These are phyloP conservation scores for Wickerhamiella alocasiicola DNA, from an alignment of 805 yeast species.

Conservation along the genomic window DNA sequence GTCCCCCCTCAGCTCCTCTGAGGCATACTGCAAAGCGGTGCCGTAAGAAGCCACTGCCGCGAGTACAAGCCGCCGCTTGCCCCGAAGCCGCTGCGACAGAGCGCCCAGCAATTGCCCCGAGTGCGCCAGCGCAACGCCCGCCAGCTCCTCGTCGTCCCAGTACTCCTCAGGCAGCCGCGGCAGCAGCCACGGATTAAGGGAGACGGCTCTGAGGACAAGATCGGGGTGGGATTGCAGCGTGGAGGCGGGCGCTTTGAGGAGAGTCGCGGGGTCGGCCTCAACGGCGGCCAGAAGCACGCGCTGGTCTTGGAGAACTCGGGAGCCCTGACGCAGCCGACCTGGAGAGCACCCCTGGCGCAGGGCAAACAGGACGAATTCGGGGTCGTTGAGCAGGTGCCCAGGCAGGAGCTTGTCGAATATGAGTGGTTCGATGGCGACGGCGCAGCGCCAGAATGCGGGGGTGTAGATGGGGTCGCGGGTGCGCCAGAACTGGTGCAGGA, in stretches of 20 bases:
- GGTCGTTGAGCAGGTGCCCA: too few species aligned
- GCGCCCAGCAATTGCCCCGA: conserved; percentile 5
- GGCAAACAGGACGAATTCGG: conserved; percentile 1
- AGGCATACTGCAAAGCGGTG: conserved; percentile 2
- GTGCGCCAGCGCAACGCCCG: background rate
- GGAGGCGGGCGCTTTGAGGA: background rate
- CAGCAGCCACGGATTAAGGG: conserved; percentile 3
- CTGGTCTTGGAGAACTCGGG: background rate
- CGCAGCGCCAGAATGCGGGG: too few species aligned
- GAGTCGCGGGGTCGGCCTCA: background rate
- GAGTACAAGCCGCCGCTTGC: background rate
- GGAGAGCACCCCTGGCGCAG: conserved; percentile 1
- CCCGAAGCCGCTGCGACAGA: background rate
- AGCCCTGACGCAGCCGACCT: background rate
- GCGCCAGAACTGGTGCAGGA: too few species aligned
- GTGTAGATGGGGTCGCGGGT: too few species aligned
- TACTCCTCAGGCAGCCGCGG: background rate
- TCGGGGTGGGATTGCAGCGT: background rate
- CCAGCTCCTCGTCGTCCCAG: background rate
- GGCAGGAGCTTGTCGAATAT: too few species aligned
- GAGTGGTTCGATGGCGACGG: too few species aligned
- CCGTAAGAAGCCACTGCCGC: conserved; percentile 2
- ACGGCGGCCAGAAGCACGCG: conserved; percentile 1
- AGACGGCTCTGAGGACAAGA: background rate
- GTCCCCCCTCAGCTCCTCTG: conserved; percentile 1